Conservation (phyloP, 2,329 filamentous ascomycete species). For the Macrophomina pseudophaseolina region DNA sequence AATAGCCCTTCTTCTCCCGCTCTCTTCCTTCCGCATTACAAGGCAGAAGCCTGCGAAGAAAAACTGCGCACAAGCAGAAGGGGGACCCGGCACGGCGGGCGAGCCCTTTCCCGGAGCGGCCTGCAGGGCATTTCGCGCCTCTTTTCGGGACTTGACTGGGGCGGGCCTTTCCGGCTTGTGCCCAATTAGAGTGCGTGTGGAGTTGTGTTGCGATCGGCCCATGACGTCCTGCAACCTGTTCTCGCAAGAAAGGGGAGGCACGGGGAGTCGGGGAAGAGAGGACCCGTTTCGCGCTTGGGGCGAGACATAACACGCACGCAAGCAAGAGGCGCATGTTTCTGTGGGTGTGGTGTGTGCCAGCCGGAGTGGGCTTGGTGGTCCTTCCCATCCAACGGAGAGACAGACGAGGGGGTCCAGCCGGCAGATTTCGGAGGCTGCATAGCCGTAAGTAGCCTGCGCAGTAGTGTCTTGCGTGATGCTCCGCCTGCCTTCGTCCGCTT, state of each 20-base stretch:
- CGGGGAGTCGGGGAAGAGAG: neutral
- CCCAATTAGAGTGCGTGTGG: slow-evolving; percentile 13
- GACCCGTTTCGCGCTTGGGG: neutral
- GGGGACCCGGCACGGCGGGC: slow-evolving; percentile 4
- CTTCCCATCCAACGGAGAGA: no score
- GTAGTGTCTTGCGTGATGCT: slow-evolving; percentile 17
- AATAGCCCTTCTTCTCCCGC: no score
- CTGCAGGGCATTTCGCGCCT: slow-evolving; percentile 8
- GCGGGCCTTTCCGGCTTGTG: neutral
- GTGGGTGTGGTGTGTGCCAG: no score
- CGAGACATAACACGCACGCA: no score
- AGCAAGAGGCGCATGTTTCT: no score
- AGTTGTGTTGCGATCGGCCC: slow-evolving; percentile 11
- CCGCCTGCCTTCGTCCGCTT: neutral
- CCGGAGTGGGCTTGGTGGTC: no score
- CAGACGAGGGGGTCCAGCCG: neutral
- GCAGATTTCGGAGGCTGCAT: slow-evolving; percentile 18
- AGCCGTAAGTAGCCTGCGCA: neutral
- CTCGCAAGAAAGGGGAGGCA: neutral
- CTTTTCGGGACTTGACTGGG: neutral
- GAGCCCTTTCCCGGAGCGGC: slow-evolving; percentile 13
- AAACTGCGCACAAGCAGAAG: no score
- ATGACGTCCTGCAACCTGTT: slow-evolving; percentile 14
- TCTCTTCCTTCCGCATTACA: no score
- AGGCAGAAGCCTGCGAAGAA: no score